A percentile compares a stretch with the other conserved stretches of the same genome.
phyloP scores from a whole-genome alignment of 2,329 filamentous ascomycete genomes.

The Epichloe glyceriae region DNA sequence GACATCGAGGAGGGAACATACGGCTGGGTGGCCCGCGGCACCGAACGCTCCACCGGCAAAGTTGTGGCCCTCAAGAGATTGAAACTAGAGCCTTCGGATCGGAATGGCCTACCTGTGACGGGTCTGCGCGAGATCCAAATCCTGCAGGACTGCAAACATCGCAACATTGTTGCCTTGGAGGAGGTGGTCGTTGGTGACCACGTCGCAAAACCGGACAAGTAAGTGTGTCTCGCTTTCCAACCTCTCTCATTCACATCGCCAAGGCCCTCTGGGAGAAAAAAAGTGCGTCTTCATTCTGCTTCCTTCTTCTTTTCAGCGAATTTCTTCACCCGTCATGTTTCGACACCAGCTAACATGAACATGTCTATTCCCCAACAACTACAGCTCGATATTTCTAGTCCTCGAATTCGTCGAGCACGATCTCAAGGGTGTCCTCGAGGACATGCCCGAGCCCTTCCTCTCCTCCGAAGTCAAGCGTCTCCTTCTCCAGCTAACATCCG shows the following conservation, averaged over 20 bases:
- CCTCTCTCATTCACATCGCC: neutral
- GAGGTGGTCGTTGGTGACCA: slow-evolving; percentile 74
- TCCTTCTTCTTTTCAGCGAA: neutral
- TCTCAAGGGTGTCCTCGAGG: slow-evolving; percentile 80
- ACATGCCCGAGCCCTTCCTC: slow-evolving; percentile 89
- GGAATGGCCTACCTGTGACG: slow-evolving; percentile 72
- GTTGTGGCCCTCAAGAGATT: slow-evolving; percentile 88
- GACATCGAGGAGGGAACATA: slow-evolving; percentile 97
- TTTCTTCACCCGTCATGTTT: neutral
- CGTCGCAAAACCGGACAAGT: slow-evolving; percentile 40
- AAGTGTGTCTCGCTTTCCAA: slow-evolving; percentile 7
- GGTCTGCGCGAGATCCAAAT: slow-evolving; percentile 91
- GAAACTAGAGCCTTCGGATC: slow-evolving; percentile 72
- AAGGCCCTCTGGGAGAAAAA: neutral
- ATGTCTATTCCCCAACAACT: neutral
- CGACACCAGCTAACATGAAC: neutral
- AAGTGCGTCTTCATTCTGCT: neutral
- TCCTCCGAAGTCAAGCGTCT: slow-evolving; percentile 88
- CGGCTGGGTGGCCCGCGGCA: slow-evolving; percentile 81
- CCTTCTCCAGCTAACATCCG: slow-evolving; percentile 67
- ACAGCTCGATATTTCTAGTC: slow-evolving; percentile 69
- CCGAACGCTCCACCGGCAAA: slow-evolving; percentile 56
- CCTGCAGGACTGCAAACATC: slow-evolving; percentile 64
- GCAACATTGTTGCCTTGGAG: slow-evolving; percentile 67
- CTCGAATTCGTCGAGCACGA: slow-evolving; percentile 98